Percentiles rank a stretch among this genome's conserved stretches.
phyloP scores from a whole-genome alignment of 2,329 filamentous ascomycete genomes.

The Botryotinia convoluta region DNA sequence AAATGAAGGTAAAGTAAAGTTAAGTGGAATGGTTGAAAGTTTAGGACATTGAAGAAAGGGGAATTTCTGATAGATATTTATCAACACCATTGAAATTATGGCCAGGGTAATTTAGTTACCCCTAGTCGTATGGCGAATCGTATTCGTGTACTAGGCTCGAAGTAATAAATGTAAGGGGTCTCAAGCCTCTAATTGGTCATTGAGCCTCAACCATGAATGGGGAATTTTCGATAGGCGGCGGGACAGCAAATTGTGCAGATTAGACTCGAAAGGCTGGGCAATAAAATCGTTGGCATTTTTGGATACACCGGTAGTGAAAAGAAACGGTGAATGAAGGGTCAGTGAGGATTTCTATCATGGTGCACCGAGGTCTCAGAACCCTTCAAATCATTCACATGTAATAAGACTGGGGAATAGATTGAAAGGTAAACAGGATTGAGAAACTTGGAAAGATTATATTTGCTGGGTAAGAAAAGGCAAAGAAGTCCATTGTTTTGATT shows the following conservation, averaged over 20 bases:
- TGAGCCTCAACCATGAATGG: neutral
- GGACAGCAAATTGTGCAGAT: slow-evolving; percentile 16
- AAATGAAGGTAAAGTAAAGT: slow-evolving; percentile 4
- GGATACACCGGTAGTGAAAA: neutral
- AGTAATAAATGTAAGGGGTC: neutral
- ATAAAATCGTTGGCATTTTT: neutral
- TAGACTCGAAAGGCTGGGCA: slow-evolving; percentile 2
- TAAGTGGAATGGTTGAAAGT: neutral
- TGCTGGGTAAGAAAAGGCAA: neutral
- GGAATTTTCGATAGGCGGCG: slow-evolving; percentile 12
- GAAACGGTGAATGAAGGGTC: slow-evolving; percentile 8
- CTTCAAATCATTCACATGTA: neutral
- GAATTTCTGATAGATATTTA: slow-evolving; percentile 18
- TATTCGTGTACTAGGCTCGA: slow-evolving; percentile 18
- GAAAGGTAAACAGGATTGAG: neutral
- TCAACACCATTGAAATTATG: slow-evolving; percentile 13
- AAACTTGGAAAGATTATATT: neutral
- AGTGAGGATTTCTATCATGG: too few species aligned
- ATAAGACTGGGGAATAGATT: neutral
- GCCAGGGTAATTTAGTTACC: slow-evolving; percentile 1
- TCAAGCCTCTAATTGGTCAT: neutral
- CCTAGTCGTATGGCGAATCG: slow-evolving; percentile 4
- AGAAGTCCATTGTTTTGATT: neutral
- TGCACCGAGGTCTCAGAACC: too few species aligned
- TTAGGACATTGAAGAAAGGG: slow-evolving; percentile 9